Conservation (phyloP, 1,139 yeast genomes). For the Suhomyces maxii region DNA sequence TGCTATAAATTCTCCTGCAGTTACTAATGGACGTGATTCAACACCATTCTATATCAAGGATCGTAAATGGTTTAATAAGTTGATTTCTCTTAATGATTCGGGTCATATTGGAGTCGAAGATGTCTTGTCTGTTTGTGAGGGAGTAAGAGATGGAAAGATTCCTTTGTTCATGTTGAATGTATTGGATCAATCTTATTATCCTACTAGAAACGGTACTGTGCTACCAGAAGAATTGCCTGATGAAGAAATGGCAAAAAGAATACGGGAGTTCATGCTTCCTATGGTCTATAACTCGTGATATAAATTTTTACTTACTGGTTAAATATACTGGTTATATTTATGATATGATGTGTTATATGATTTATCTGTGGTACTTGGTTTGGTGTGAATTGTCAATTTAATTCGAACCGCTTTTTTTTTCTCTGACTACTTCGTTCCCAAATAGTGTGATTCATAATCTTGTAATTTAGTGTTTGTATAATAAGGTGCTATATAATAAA, state of each 20-base stretch:
- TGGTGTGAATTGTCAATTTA: too few species aligned
- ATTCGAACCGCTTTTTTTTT: too few species aligned
- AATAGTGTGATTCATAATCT: neutral
- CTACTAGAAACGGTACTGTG: slow-evolving; percentile 21
- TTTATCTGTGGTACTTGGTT: too few species aligned
- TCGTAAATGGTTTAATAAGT: slow-evolving; percentile 42
- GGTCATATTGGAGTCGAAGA: slow-evolving; percentile 33
- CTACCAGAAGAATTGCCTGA: slow-evolving; percentile 27
- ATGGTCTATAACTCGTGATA: slow-evolving; percentile 27
- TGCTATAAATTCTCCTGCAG: slow-evolving; percentile 36
- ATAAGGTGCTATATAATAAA: neutral
- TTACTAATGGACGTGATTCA: slow-evolving; percentile 24
- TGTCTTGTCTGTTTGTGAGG: slow-evolving; percentile 38
- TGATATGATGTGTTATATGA: too few species aligned
- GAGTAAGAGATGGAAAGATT: slow-evolving; percentile 41
- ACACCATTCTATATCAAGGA: slow-evolving; percentile 38
- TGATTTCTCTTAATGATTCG: slow-evolving; percentile 31
- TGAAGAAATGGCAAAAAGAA: slow-evolving; percentile 35
- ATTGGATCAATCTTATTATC: slow-evolving; percentile 35
- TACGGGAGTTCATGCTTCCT: slow-evolving; percentile 40
- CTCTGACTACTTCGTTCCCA: too few species aligned
- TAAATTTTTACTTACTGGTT: too few species aligned
- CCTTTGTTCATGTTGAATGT: slow-evolving; percentile 43
- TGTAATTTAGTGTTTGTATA: neutral
- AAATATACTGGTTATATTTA: too few species aligned